Percentiles rank a stretch among this genome's conserved stretches.
phyloP scores from a whole-genome alignment of 1,284 basidiomycete genomes.

The Sanghuangporus baumii region DNA sequence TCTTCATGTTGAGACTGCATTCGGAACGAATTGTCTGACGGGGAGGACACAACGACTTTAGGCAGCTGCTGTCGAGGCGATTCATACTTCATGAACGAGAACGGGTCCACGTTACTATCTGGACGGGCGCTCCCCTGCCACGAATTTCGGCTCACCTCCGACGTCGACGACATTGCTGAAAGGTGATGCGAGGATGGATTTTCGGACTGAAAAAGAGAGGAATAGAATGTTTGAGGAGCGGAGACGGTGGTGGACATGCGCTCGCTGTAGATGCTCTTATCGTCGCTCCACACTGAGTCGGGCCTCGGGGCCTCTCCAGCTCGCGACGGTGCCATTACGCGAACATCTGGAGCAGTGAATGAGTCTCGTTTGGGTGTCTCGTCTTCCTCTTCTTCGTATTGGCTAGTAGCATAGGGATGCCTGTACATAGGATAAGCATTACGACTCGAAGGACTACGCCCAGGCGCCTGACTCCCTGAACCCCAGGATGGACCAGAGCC shows the following conservation, averaged over 20 bases:
- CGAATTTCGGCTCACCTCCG: conserved; percentile 22
- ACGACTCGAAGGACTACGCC: conserved; percentile 6
- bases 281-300: conserved; percentile 4
- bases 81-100: conserved; percentile 34
- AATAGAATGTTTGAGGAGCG: conserved; percentile 8
- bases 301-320: conserved; percentile 1
- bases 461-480: neutral
- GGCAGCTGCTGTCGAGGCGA: conserved; percentile 38
- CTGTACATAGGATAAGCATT: conserved; percentile 1
- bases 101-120: conserved; percentile 18
- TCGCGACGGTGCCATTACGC: conserved; percentile 9
- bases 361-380: neutral
- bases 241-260: conserved; percentile 10
- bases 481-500: neutral
- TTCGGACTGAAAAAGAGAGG: conserved; percentile 10
- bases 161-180: conserved; percentile 2
- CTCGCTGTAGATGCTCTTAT: conserved; percentile 15
- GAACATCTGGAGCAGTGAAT: conserved; percentile 4
- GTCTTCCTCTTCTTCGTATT: neutral
- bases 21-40: conserved; percentile 22
- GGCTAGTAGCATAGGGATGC: neutral
- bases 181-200: conserved; percentile 9
- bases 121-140: conserved; percentile 21
- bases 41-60: conserved; percentile 41
- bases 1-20: conserved; percentile 18